Conservation (phyloP, 352 stramenopile genomes). For the Pythium oligandrum region DNA sequence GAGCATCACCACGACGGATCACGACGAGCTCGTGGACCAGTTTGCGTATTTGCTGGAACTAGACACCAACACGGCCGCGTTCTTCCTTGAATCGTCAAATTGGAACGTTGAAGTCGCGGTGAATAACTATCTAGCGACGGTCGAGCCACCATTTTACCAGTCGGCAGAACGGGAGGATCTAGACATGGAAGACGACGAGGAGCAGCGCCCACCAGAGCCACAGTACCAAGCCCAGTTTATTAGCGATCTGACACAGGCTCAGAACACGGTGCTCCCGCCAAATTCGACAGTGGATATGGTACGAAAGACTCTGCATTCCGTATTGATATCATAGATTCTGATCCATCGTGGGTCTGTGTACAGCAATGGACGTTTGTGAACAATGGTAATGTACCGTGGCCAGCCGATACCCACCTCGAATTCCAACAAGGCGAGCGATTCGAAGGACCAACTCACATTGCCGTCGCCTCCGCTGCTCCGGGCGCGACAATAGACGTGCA, state of each 20-base stretch:
- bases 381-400: constrained; percentile 47
- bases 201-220: constrained; percentile 9
- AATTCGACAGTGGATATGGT: constrained; percentile 57
- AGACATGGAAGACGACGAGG: constrained; percentile 51
- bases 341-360: not conserved
- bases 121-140: constrained; percentile 78
- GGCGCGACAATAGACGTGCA: constrained; percentile 65
- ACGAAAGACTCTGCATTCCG: constrained; percentile 1
- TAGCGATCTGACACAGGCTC: constrained; percentile 57
- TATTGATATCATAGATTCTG: not conserved
- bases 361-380: constrained; percentile 84
- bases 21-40: constrained; percentile 81
- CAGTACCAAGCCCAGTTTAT: constrained; percentile 53
- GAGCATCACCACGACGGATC: constrained; percentile 82
- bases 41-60: constrained; percentile 74
- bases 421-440: constrained; percentile 70
- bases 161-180: constrained; percentile 26
- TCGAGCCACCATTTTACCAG: constrained; percentile 35
- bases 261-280: constrained; percentile 49
- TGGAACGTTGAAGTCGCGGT: constrained; percentile 85
- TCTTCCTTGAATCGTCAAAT: constrained; percentile 86
- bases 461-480: constrained; percentile 27
- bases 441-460: constrained; percentile 46
- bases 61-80: constrained; percentile 61
- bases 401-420: constrained; percentile 45